phyloP scores from a whole-genome alignment of 768 basidiomycete species.

The Pleurotus salmoneostramineus region DNA sequence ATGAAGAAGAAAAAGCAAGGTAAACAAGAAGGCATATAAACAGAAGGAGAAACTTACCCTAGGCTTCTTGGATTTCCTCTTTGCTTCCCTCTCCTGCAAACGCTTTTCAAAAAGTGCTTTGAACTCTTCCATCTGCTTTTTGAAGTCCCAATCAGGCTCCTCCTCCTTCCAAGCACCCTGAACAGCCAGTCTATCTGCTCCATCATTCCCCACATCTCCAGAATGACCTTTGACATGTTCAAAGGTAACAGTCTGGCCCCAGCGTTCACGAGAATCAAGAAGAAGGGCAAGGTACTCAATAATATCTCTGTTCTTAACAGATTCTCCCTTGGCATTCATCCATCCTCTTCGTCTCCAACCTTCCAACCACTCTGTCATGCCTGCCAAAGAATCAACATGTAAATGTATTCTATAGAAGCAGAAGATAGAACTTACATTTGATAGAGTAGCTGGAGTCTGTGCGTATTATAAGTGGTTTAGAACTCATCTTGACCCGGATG shows the following conservation, averaged over 20 bases:
- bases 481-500: constrained; percentile 60
- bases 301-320: constrained; percentile 70
- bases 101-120: not conserved
- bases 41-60: not conserved
- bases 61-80: not conserved
- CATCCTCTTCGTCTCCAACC: constrained; percentile 63
- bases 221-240: constrained; percentile 77
- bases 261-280: constrained; percentile 44
- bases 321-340: constrained; percentile 37
- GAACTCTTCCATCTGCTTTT: constrained; percentile 7
- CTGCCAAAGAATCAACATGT: constrained; percentile 31
- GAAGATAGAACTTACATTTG: constrained; percentile 46
- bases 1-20: no score
- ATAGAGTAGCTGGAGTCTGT: constrained; percentile 88
- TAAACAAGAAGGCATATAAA: not conserved
- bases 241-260: constrained; percentile 56
- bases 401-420: not conserved
- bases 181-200: constrained; percentile 74
- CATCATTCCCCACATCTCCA: constrained; percentile 81
- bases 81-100: not conserved
- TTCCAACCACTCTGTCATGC: constrained; percentile 62
- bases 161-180: constrained; percentile 38
- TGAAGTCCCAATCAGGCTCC: constrained; percentile 58
- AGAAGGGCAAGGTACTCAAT: constrained; percentile 69
- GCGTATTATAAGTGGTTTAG: constrained; percentile 64